Percentiles rank a stretch among this genome's conserved stretches.
Evolutionary conservation across 768 basidiomycete genomes (phyloP).

Genomic region (Leccinum subtestaceum): DNA sequence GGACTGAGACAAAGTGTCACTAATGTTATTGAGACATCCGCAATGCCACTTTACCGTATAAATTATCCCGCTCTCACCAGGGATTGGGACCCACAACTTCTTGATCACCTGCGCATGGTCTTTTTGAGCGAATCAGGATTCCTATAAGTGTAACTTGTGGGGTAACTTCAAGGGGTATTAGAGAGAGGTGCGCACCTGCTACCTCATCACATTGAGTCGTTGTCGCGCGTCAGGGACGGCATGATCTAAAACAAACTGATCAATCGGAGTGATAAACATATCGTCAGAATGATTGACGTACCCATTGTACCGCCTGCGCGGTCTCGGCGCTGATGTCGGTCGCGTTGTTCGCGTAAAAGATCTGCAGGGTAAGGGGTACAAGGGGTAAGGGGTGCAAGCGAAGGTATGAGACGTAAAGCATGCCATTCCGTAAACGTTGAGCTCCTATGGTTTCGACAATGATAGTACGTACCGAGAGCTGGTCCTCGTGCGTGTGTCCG

Average conservation of each 20-base stretch:
- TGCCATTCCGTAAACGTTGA: not conserved
- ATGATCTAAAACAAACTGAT: slow-evolving; percentile 11
- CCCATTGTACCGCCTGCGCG: slow-evolving; percentile 52
- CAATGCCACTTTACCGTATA: no score
- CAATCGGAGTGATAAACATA: not conserved
- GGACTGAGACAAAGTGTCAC: no score
- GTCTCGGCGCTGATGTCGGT: slow-evolving; percentile 53
- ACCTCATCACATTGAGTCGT: no score
- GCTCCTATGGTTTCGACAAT: not conserved
- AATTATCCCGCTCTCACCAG: no score
- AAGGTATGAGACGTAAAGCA: not conserved
- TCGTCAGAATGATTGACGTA: slow-evolving; percentile 11
- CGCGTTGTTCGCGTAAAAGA: slow-evolving; percentile 70
- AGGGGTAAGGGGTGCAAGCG: not conserved
- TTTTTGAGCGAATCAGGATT: no score
- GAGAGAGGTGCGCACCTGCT: no score
- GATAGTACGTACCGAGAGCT: slow-evolving; percentile 47
- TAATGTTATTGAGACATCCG: no score
- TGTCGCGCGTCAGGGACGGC: slow-evolving; percentile 55
- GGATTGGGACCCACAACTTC: no score
- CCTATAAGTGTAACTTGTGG: no score
- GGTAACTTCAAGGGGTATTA: no score
- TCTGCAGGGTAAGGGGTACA: slow-evolving; percentile 37
- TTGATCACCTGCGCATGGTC: no score
- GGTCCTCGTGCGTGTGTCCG: slow-evolving; percentile 73